Evolutionary conservation across 2,329 filamentous ascomycete species (phyloP), one percentile per base, ranked within the genome.

Genomic region (Aspergillus sp.): DNA sequence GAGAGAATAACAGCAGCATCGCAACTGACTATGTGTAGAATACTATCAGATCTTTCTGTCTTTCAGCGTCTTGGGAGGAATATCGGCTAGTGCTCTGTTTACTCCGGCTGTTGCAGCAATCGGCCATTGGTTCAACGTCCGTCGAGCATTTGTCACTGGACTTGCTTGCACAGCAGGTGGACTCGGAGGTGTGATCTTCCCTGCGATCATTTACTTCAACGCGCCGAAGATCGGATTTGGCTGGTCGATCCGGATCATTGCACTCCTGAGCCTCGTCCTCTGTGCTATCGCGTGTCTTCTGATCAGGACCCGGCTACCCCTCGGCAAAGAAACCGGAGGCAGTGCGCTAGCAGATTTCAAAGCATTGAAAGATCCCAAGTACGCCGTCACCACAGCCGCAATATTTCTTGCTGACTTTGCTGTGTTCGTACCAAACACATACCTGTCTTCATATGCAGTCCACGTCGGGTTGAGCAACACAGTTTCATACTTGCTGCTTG

Each of bases 31-130:
- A 56, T 47, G 55, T 1, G 1, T 21, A 73, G 70, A 75, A 58
- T 77, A 75, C 56, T 77, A 75, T 55, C 74, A 76, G 19, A 70
- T 76, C n/a, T 71, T 77, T 54, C 66, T 77, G 6, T 72, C 70
- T 1, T 76, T 77, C 52, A 69, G 72, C 7, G 67, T 76, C 1
- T 66, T 77, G 9, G 73, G 71, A 0, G 74, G 74, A 2, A 58
- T 76, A n/a, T 71, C 70, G 2, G 66, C 70, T 1, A 71, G 67
- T 45, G 63, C 67, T 0, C 63, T 76, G 7, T 74, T 75, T 36
- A 76, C 71, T 0, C 72, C 74, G 0, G 63, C 70, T 1, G 52
- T 77, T 5, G 62, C 72, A 7, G 63, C 63, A 7, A 67, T 76
- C 17, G 70, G 70, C 5, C 75, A 77, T 53, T 77, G 74, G 72